These are phyloP conservation scores for Epichloe bromicola DNA, from an alignment of 2,329 filamentous ascomycete genomes.

Conservation along the genomic window DNA sequence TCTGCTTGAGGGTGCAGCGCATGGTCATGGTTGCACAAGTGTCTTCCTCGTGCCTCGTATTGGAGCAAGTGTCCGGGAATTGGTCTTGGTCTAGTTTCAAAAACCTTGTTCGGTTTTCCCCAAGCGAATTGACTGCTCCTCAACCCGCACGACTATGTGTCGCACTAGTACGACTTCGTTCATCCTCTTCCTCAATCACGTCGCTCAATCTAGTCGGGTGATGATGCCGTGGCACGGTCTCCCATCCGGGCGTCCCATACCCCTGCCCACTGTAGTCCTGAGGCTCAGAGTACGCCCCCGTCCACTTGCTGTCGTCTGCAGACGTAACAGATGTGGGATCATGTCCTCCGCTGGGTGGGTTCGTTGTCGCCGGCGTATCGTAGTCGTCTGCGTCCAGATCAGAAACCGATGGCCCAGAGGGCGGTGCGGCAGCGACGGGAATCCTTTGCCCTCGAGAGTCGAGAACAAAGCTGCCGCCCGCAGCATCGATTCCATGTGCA, in stretches of 20 bases:
- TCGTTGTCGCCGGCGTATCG: slow-evolving; percentile 36
- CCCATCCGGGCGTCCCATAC: slow-evolving; percentile 60
- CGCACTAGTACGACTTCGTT: slow-evolving; percentile 62
- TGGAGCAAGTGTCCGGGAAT: no score
- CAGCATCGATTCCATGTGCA: slow-evolving; percentile 54
- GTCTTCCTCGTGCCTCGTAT: no score
- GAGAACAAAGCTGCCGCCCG: slow-evolving; percentile 47
- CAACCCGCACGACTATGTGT: slow-evolving; percentile 40
- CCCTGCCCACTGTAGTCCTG: slow-evolving; percentile 55
- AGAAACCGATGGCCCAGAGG: slow-evolving; percentile 33
- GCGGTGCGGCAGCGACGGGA: slow-evolving; percentile 30
- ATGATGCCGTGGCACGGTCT: slow-evolving; percentile 64
- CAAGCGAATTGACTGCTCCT: not conserved
- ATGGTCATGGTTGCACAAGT: no score
- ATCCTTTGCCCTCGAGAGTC: slow-evolving; percentile 50
- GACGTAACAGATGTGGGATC: slow-evolving; percentile 18
- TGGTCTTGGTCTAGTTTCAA: no score
- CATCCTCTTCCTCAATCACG: slow-evolving; percentile 76
- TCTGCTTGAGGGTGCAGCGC: no score
- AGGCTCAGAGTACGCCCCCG: slow-evolving; percentile 25
- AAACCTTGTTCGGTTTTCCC: no score
- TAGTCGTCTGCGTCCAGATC: slow-evolving; percentile 44
- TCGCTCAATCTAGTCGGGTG: slow-evolving; percentile 83
- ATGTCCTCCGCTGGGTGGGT: slow-evolving; percentile 23
- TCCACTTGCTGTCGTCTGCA: slow-evolving; percentile 25